Evolutionary conservation across 345 rosid species (phyloP).

Genomic region (Bruguiera sexangula): DNA sequence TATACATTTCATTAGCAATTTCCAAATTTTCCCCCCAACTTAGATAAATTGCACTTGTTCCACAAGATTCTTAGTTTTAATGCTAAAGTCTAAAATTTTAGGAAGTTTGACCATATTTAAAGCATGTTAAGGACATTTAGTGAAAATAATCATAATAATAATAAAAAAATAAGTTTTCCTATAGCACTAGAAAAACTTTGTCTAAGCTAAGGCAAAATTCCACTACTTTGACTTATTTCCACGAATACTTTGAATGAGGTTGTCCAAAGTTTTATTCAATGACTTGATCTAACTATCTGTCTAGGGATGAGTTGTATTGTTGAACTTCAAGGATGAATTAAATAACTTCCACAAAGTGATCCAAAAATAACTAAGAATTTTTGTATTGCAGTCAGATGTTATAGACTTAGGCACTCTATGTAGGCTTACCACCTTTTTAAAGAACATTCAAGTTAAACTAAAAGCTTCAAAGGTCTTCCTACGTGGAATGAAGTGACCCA

Average conservation of each 20-base stretch:
- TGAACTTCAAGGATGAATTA: not conserved
- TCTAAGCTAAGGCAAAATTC: not conserved
- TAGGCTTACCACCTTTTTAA: not conserved
- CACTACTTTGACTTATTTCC: not conserved
- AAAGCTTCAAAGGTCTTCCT: not conserved
- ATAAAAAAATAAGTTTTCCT: not conserved
- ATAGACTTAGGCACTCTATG: not conserved
- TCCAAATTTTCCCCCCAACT: not conserved
- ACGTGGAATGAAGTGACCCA: not conserved
- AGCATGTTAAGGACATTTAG: not conserved
- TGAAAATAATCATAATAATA: not conserved
- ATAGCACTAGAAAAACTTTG: not conserved
- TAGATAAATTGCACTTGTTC: not conserved
- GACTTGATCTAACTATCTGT: not conserved
- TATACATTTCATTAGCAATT: not conserved
- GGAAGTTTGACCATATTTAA: not conserved
- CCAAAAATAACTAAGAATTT: not conserved
- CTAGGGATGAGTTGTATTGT: not conserved
- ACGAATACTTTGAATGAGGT: not conserved
- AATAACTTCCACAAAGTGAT: not conserved
- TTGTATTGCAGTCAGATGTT: not conserved
- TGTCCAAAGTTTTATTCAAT: not conserved
- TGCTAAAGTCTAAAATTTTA: not conserved
- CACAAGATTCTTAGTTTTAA: not conserved
- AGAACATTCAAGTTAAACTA: not conserved